phyloP scores from a whole-genome alignment of 495 filamentous ascomycete species.

The Trichoderma virens region DNA sequence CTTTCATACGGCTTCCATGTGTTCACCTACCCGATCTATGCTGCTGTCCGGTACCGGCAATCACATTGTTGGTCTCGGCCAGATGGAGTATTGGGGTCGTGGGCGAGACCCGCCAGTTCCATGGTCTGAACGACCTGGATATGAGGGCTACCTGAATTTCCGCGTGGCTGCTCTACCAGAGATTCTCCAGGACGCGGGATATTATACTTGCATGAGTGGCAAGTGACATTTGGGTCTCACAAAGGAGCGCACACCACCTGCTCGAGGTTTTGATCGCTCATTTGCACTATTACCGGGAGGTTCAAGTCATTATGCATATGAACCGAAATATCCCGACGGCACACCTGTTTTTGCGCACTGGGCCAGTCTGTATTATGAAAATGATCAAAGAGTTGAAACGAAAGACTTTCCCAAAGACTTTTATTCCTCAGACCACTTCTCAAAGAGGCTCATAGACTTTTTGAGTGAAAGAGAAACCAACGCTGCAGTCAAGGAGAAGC shows the following conservation, averaged over 20 bases:
- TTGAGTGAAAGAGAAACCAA: constrained; percentile 39
- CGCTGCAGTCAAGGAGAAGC: constrained; percentile 31
- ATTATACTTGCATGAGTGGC: constrained; percentile 50
- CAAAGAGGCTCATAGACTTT: constrained; percentile 43
- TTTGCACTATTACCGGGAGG: constrained; percentile 30
- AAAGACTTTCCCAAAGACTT: constrained; percentile 40
- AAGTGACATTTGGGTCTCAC: constrained; percentile 48
- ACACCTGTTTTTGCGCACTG: constrained; percentile 11
- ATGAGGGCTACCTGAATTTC: constrained; percentile 55
- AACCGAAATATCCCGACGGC: constrained; percentile 22
- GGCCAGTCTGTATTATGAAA: constrained; percentile 46
- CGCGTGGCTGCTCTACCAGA: constrained; percentile 51
- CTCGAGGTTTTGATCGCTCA: constrained; percentile 28
- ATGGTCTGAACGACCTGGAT: constrained; percentile 37
- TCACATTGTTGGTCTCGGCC: constrained; percentile 37
- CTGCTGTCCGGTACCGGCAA: constrained; percentile 41
- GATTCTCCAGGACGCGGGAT: constrained; percentile 49
- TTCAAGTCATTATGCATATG: constrained; percentile 44
- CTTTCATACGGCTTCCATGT: constrained; percentile 52
- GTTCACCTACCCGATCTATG: constrained; percentile 53
- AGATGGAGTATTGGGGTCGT: constrained; percentile 18
- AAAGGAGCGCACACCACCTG: constrained; percentile 14
- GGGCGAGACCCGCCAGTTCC: not conserved
- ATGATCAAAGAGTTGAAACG: constrained; percentile 33
- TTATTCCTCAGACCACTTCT: constrained; percentile 45